These are phyloP conservation scores for Aureobasidium pullulans DNA, from an alignment of 2,329 filamentous ascomycete species.

Conservation along the genomic window DNA sequence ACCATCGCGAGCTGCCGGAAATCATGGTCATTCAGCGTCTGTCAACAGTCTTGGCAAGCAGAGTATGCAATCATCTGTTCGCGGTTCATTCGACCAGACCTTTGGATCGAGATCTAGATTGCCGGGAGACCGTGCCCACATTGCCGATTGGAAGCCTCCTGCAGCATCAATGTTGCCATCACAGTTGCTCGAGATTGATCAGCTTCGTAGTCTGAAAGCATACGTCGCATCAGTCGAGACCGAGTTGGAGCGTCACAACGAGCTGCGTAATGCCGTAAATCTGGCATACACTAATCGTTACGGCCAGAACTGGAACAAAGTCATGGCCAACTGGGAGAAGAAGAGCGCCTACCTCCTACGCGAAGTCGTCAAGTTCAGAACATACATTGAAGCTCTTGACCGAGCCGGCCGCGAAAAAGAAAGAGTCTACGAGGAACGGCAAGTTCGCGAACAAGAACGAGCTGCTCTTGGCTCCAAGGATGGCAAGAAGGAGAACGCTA, in stretches of 20 bases:
- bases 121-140: conserved; percentile 74
- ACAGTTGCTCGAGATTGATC: conserved; percentile 68
- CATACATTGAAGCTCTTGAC: conserved; percentile 80
- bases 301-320: conserved; percentile 70
- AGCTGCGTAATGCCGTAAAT: conserved; percentile 77
- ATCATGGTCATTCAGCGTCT: conserved; percentile 17
- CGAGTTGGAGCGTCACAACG: conserved; percentile 81
- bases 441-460: conserved; percentile 5
- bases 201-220: conserved; percentile 63
- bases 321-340: conserved; percentile 94
- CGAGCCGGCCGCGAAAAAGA: conserved; percentile 62
- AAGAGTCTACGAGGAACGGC: conserved; percentile 45
- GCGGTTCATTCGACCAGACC: conserved; percentile 51
- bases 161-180: conserved; percentile 85
- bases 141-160: conserved; percentile 84
- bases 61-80: conserved; percentile 44
- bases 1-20: not conserved
- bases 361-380: conserved; percentile 94
- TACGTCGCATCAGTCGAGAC: conserved; percentile 84
- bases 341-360: conserved; percentile 86
- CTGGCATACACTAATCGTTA: conserved; percentile 78
- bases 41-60: conserved; percentile 21
- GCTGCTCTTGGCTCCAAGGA: conserved; percentile 1
- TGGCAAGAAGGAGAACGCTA: conserved; percentile 2
- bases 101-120: conserved; percentile 56